Evolutionary conservation across 345 rosid species (phyloP).

Genomic region (Lepidium didymum): DNA sequence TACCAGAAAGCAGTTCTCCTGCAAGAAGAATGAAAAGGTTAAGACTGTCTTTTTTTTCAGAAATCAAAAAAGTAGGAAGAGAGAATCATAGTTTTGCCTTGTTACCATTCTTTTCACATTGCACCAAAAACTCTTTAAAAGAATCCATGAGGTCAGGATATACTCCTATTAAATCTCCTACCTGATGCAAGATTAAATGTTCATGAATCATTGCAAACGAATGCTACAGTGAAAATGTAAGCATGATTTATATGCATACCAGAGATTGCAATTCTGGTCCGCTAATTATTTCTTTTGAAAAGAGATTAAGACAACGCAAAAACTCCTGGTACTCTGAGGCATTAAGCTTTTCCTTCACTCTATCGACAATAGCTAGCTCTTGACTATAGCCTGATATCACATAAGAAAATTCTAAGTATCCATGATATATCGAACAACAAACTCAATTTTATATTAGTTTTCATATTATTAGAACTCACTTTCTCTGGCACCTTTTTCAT

Average conservation of each 20-base stretch:
- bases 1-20: conserved; percentile 75
- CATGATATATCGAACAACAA: background rate
- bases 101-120: conserved; percentile 74
- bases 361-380: conserved; percentile 66
- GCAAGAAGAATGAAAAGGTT: conserved; percentile 29
- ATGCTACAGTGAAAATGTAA: background rate
- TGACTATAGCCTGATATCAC: conserved; percentile 48
- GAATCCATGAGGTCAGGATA: conserved; percentile 73
- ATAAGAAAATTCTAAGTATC: conserved; percentile 9
- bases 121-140: conserved; percentile 65
- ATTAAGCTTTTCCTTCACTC: conserved; percentile 65
- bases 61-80: conserved; percentile 1
- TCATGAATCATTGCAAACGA: background rate
- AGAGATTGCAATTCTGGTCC: conserved; percentile 61
- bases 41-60: background rate
- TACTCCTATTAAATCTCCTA: conserved; percentile 61
- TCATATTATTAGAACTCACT: conserved; percentile 12
- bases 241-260: conserved; percentile 41
- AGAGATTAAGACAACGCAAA: conserved; percentile 73
- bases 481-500: conserved; percentile 39
- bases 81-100: background rate
- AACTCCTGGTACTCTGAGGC: conserved; percentile 67
- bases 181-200: conserved; percentile 37
- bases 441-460: background rate
- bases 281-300: conserved; percentile 65